A percentile compares a stretch with the other conserved stretches of the same genome.
phyloP scores from a whole-genome alignment of 257 asterid species.

The Nicotiana noctiflora region DNA sequence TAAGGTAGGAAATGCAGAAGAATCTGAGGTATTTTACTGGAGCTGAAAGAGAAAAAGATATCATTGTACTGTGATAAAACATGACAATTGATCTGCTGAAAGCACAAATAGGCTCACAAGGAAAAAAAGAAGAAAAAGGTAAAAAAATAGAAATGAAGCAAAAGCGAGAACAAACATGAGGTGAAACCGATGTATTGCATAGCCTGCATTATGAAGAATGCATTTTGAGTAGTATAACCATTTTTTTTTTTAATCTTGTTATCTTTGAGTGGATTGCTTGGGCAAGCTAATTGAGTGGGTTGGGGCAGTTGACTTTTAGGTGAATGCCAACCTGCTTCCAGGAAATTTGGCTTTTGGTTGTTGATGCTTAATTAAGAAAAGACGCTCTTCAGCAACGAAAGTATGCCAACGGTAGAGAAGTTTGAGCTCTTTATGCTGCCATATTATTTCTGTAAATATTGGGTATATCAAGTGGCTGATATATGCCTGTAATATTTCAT shows the following conservation, averaged over 20 bases:
- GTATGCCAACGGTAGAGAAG: neutral
- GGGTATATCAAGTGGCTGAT: neutral
- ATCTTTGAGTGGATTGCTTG: neutral
- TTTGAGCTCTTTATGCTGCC: neutral
- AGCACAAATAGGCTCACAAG: constrained; percentile 6
- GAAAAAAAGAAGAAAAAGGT: neutral
- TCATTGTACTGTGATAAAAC: neutral
- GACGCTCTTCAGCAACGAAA: neutral
- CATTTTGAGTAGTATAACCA: neutral
- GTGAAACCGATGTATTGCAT: neutral
- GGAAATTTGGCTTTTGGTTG: neutral
- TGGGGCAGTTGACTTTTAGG: neutral
- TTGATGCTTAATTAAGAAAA: neutral
- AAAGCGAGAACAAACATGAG: neutral
- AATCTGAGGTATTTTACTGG: neutral
- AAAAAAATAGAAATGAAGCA: neutral
- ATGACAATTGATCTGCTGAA: constrained; percentile 1
- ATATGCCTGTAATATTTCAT: neutral
- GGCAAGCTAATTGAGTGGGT: neutral
- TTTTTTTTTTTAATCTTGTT: neutral
- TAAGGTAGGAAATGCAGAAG: neutral
- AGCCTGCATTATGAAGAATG: neutral
- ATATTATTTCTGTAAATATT: neutral
- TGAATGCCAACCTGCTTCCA: neutral
- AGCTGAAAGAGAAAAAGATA: neutral